Evolutionary conservation across 1,139 yeast genomes (phyloP).

Genomic region (Yamadazyma sp.): DNA sequence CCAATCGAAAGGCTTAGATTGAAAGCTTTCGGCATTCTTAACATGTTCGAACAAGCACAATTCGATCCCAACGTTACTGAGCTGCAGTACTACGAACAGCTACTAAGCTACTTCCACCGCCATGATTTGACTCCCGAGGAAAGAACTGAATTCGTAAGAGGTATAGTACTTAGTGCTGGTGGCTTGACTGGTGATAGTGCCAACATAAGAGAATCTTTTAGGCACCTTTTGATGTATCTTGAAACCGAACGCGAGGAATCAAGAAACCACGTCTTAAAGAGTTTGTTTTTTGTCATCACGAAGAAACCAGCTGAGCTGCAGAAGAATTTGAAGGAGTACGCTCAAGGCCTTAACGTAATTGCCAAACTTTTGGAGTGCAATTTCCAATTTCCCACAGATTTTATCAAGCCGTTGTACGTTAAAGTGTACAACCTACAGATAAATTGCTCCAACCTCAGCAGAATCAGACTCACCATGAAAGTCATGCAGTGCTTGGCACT

Average conservation of each 20-base stretch:
- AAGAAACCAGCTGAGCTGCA: constrained; percentile 11
- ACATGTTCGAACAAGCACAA: neutral
- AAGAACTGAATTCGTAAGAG: constrained; percentile 50
- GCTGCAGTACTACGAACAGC: constrained; percentile 23
- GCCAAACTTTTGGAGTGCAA: constrained; percentile 41
- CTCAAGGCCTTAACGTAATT: constrained; percentile 23
- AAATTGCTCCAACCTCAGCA: constrained; percentile 36
- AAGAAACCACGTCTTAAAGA: constrained; percentile 9
- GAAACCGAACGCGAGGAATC: constrained; percentile 15
- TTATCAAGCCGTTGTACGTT: constrained; percentile 43
- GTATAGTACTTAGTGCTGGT: constrained; percentile 58
- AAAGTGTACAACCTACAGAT: constrained; percentile 59
- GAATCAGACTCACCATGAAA: constrained; percentile 34
- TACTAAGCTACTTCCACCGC: constrained; percentile 22
- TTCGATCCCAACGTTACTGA: constrained; percentile 1
- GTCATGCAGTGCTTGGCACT: constrained; percentile 35
- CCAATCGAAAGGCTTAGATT: constrained; percentile 32
- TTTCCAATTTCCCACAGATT: constrained; percentile 22
- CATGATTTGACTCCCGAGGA: constrained; percentile 2
- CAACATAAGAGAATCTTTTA: constrained; percentile 46
- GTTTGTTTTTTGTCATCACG: constrained; percentile 19
- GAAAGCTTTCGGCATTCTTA: constrained; percentile 22
- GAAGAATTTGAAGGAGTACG: constrained; percentile 13
- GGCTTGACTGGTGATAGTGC: constrained; percentile 55
- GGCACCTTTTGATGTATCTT: constrained; percentile 38